These are phyloP conservation scores for Neurospora africana DNA, from an alignment of 495 filamentous ascomycete genomes.

Conservation along the genomic window DNA sequence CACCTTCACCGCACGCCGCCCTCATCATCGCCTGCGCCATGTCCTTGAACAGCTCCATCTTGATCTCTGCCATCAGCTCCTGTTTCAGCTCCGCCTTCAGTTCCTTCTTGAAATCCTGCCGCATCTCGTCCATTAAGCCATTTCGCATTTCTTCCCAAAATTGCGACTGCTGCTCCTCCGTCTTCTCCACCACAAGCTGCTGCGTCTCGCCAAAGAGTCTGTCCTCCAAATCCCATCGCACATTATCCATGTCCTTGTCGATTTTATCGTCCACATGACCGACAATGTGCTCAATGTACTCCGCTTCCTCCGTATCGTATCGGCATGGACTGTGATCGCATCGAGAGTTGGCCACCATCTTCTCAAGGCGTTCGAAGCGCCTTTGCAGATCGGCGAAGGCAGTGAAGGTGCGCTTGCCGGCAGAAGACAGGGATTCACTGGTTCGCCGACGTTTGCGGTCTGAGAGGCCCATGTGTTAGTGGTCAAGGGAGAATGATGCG, in stretches of 20 bases:
- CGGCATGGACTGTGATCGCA: not conserved
- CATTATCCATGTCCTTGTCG: not conserved
- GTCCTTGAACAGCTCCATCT: constrained; percentile 1
- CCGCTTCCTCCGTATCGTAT: constrained; percentile 1
- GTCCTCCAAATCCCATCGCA: not conserved
- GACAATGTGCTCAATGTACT: not conserved
- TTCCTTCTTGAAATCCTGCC: not conserved
- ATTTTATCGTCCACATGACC: constrained; percentile 1
- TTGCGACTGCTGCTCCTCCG: not conserved
- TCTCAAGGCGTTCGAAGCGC: constrained; percentile 2
- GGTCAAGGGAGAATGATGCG: not conserved
- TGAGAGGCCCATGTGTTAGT: not conserved
- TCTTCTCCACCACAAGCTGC: not conserved
- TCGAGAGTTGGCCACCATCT: not conserved
- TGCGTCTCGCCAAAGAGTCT: not conserved
- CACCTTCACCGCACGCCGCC: not conserved
- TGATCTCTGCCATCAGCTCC: constrained; percentile 3
- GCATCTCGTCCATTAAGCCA: constrained; percentile 1
- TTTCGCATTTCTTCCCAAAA: not conserved
- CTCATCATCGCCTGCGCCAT: constrained; percentile 9
- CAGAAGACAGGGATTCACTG: not conserved
- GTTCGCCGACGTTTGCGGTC: constrained; percentile 3
- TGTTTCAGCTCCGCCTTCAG: not conserved
- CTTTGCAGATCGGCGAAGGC: not conserved
- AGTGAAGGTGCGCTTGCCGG: not conserved